Evolutionary conservation across 2,329 filamentous ascomycete genomes (phyloP).

Genomic region (Xylariaceae sp.): DNA sequence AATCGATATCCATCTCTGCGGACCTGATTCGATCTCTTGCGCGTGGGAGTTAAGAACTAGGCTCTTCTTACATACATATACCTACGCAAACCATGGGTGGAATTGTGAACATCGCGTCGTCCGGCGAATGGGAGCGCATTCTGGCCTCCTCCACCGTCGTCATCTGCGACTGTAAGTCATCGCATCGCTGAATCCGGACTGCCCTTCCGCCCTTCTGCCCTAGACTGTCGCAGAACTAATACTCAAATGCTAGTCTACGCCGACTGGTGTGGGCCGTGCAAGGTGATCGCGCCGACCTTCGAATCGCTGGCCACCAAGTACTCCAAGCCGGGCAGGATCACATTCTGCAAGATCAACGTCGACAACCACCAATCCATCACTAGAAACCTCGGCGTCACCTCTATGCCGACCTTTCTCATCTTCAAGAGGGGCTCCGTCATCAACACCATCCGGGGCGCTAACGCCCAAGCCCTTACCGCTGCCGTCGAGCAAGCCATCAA

Average conservation of each 20-base stretch:
- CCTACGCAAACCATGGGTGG: conserved; percentile 34
- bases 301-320: conserved; percentile 76
- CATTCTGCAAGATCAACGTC: conserved; percentile 89
- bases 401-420: conserved; percentile 93
- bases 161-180: conserved; percentile 75
- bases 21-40: too few species aligned
- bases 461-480: conserved; percentile 66
- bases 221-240: conserved; percentile 25
- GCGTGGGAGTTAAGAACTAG: background rate
- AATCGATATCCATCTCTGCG: too few species aligned
- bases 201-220: background rate
- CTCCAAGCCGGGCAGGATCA: conserved; percentile 73
- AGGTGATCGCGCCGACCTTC: conserved; percentile 83
- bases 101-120: conserved; percentile 55
- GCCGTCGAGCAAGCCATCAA: conserved; percentile 65
- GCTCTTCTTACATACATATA: background rate
- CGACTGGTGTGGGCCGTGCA: conserved; percentile 93
- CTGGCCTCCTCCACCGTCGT: conserved; percentile 72
- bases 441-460: conserved; percentile 75
- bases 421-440: conserved; percentile 70
- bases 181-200: background rate
- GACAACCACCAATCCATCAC: conserved; percentile 75
- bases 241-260: conserved; percentile 64
- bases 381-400: conserved; percentile 69
- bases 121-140: conserved; percentile 65